Evolutionary conservation across 2,329 filamentous ascomycete species (phyloP).

Genomic region (Fusarium goolgardi): DNA sequence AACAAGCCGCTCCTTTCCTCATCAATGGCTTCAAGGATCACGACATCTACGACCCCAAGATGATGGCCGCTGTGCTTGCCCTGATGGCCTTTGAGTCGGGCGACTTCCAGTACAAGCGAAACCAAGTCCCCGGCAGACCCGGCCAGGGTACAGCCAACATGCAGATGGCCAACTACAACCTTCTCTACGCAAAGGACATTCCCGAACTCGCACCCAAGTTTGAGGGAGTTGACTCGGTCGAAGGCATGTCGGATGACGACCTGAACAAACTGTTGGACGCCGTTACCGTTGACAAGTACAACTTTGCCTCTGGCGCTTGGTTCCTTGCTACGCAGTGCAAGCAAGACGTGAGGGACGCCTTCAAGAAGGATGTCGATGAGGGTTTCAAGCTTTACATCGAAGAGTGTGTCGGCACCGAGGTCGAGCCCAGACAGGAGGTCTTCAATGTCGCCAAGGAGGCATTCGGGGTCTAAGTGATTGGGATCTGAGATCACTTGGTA

Average conservation of each 20-base stretch:
- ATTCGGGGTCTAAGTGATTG: constrained; percentile 51
- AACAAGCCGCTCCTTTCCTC: constrained; percentile 68
- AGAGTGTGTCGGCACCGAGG: constrained; percentile 57
- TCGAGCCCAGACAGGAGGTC: constrained; percentile 53
- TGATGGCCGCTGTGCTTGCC: constrained; percentile 76
- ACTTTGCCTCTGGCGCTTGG: constrained; percentile 66
- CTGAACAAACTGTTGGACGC: constrained; percentile 58
- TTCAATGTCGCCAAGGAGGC: constrained; percentile 61
- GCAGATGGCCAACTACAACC: constrained; percentile 60
- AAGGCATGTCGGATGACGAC: constrained; percentile 48
- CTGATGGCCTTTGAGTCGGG: constrained; percentile 78
- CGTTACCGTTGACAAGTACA: constrained; percentile 61
- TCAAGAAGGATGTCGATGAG: constrained; percentile 54
- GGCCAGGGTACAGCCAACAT: constrained; percentile 77
- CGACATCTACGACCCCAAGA: constrained; percentile 62
- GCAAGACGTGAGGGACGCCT: constrained; percentile 46
- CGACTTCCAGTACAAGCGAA: constrained; percentile 77
- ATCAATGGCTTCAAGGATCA: constrained; percentile 67
- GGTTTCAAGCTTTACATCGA: constrained; percentile 60
- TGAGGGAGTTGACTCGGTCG: constrained; percentile 44
- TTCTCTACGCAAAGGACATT: constrained; percentile 60
- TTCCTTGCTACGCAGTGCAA: constrained; percentile 61
- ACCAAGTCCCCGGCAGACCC: constrained; percentile 65
- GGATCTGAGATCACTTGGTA: background rate
- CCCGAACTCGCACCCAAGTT: constrained; percentile 52